Percentiles rank a stretch among this genome's conserved stretches.
These are phyloP conservation scores for Aspergillus sp. DNA, from an alignment of 2,329 filamentous ascomycete species.

Conservation along the genomic window DNA sequence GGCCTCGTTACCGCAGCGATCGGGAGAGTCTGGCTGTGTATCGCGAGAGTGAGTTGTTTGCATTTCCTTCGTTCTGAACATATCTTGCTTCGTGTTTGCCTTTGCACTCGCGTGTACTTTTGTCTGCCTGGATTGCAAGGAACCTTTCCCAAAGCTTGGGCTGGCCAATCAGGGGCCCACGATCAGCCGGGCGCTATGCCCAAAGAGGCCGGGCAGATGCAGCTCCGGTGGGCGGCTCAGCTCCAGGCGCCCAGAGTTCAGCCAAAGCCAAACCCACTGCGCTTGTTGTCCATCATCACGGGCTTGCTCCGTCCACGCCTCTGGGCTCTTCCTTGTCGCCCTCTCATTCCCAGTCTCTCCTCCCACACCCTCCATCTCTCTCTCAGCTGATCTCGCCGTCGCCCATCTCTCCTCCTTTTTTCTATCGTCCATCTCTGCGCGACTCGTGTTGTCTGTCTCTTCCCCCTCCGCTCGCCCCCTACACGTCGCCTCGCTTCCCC, in stretches of 20 bases:
- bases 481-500: slow-evolving; percentile 6
- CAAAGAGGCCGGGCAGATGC: slow-evolving; percentile 2
- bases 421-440: background rate
- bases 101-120: background rate
- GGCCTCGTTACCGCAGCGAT: slow-evolving; percentile 12
- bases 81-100: slow-evolving; percentile 1
- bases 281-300: slow-evolving; percentile 13
- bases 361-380: background rate
- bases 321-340: background rate
- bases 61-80: slow-evolving; percentile 1
- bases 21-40: slow-evolving; percentile 18
- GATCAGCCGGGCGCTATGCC: too few relatives aligned
- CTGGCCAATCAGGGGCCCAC: slow-evolving; percentile 18
- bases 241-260: slow-evolving; percentile 16
- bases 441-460: slow-evolving; percentile 4
- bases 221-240: slow-evolving; percentile 33
- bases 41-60: slow-evolving; percentile 28
- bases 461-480: slow-evolving; percentile 8
- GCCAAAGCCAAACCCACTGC: slow-evolving; percentile 1
- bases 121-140: slow-evolving; percentile 12
- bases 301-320: background rate
- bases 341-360: background rate
- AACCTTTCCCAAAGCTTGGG: slow-evolving; percentile 16
- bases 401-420: background rate
- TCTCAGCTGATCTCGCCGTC: slow-evolving; percentile 14